phyloP scores from a whole-genome alignment of 768 basidiomycete species.

The Hemileccinum rubropunctum region DNA sequence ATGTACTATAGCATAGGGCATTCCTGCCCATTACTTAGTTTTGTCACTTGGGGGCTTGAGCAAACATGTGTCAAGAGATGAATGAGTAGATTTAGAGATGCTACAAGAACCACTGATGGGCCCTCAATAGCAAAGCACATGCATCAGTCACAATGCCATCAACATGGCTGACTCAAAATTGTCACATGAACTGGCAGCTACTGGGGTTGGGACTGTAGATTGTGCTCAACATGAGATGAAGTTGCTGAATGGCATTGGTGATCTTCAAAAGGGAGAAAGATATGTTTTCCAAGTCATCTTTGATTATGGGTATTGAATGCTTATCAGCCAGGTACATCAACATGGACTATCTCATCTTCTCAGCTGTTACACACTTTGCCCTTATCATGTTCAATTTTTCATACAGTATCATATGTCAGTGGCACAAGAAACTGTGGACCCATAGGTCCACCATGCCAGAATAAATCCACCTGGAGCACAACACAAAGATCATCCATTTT shows the following conservation, averaged over 20 bases:
- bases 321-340: not conserved
- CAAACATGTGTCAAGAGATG: no score
- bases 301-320: not conserved
- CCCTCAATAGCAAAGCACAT: slow-evolving; percentile 3
- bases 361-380: not conserved
- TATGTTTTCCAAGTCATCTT: not conserved
- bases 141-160: not conserved
- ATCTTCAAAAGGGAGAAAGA: slow-evolving; percentile 3
- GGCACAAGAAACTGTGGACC: not conserved
- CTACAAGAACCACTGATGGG: no score
- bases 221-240: slow-evolving; percentile 2
- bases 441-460: not conserved
- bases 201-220: not conserved
- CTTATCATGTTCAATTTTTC: not conserved
- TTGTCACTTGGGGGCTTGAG: no score
- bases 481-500: not conserved
- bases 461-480: not conserved
- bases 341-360: not conserved
- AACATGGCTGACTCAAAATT: slow-evolving; percentile 1
- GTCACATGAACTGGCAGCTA: not conserved
- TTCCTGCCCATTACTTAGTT: no score
- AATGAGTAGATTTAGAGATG: no score
- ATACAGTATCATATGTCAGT: not conserved
- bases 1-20: no score
- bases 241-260: not conserved